These are phyloP conservation scores for Phytophthora uliginosa DNA, from an alignment of 352 stramenopile genomes.

Conservation along the genomic window DNA sequence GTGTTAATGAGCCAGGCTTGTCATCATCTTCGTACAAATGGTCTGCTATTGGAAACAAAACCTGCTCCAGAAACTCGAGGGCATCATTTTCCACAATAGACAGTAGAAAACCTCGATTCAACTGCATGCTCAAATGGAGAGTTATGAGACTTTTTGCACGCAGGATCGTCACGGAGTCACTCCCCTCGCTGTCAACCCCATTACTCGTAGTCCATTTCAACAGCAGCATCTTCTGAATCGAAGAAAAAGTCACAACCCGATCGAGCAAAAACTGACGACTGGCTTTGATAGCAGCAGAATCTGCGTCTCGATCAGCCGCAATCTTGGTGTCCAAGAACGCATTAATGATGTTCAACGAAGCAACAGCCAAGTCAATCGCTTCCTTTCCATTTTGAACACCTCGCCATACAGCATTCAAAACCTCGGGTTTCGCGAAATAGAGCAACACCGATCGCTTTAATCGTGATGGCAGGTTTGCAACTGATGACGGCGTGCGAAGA, in stretches of 20 bases:
- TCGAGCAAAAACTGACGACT: slow-evolving; percentile 50
- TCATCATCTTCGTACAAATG: slow-evolving; percentile 21
- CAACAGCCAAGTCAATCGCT: slow-evolving; percentile 45
- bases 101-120: slow-evolving; percentile 51
- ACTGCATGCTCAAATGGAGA: slow-evolving; percentile 64
- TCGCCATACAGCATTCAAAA: slow-evolving; percentile 57
- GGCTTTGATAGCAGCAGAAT: slow-evolving; percentile 40
- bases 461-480: slow-evolving; percentile 26
- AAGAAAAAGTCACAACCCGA: slow-evolving; percentile 40
- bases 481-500: slow-evolving; percentile 43
- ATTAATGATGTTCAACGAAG: slow-evolving; percentile 78
- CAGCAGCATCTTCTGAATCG: slow-evolving; percentile 43
- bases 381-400: slow-evolving; percentile 33
- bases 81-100: slow-evolving; percentile 47
- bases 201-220: not conserved
- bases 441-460: slow-evolving; percentile 48
- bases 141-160: slow-evolving; percentile 77
- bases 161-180: slow-evolving; percentile 35
- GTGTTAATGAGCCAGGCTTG: not conserved
- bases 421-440: slow-evolving; percentile 44
- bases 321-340: slow-evolving; percentile 64
- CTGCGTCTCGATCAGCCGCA: slow-evolving; percentile 28
- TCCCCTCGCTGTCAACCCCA: slow-evolving; percentile 3
- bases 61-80: slow-evolving; percentile 46
- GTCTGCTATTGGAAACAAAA: slow-evolving; percentile 37